Evolutionary conservation across 768 basidiomycete genomes (phyloP).

Genomic region (Calocybe indica): DNA sequence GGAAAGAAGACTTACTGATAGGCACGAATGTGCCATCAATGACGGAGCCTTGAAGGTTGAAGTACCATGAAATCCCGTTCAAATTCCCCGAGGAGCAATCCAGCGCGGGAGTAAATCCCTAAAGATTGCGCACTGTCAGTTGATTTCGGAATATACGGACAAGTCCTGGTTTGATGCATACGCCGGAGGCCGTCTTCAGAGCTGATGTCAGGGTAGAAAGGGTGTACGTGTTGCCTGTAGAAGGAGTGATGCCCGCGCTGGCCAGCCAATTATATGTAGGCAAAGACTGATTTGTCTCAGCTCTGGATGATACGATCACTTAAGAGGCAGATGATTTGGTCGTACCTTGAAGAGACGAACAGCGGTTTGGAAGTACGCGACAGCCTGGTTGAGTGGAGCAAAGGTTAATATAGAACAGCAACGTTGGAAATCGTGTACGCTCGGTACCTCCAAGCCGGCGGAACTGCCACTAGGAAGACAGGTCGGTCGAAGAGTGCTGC

Average conservation of each 20-base stretch:
- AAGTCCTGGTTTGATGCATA: conserved; percentile 12
- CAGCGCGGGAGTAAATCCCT: conserved; percentile 41
- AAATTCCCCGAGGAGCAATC: conserved; percentile 23
- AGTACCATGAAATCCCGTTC: conserved; percentile 52
- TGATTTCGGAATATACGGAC: background rate
- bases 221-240: conserved; percentile 49
- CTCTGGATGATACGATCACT: background rate
- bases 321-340: conserved; percentile 24
- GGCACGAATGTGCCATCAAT: conserved; percentile 60
- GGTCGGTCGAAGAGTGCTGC: conserved; percentile 49
- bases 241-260: conserved; percentile 69
- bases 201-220: conserved; percentile 49
- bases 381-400: conserved; percentile 37
- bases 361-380: conserved; percentile 56
- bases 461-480: conserved; percentile 59
- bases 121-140: background rate
- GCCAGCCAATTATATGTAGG: conserved; percentile 73
- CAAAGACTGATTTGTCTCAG: conserved; percentile 23
- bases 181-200: conserved; percentile 48
- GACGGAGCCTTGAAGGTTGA: conserved; percentile 58
- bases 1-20: conserved; percentile 37
- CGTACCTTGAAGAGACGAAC: conserved; percentile 53
- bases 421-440: background rate
- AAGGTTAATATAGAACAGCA: background rate
- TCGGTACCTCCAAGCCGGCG: conserved; percentile 50